phyloP scores from a whole-genome alignment of 2,329 filamentous ascomycete species.

The Diaporthe helianthi region DNA sequence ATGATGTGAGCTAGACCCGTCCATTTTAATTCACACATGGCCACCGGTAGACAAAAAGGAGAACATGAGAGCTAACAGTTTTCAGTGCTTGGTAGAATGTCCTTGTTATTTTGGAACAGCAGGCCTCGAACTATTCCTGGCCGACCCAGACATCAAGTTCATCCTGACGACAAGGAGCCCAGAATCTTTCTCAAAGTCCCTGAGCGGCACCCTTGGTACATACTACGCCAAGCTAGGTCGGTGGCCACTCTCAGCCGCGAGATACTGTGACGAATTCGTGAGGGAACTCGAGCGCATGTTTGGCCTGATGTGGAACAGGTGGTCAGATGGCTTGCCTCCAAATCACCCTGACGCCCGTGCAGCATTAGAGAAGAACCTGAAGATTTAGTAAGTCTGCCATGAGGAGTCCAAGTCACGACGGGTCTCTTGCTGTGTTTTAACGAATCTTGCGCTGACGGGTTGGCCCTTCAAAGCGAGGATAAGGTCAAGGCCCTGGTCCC shows the following conservation, averaged over 20 bases:
- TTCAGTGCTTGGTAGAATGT: constrained; percentile 14
- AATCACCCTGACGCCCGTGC: constrained; percentile 9
- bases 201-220: neutral
- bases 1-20: neutral
- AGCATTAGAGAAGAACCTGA: constrained; percentile 11
- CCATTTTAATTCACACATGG: neutral
- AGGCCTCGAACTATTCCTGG: constrained; percentile 9
- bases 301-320: constrained; percentile 16
- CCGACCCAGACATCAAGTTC: constrained; percentile 19
- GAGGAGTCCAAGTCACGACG: too few species aligned
- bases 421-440: too few species aligned
- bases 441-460: neutral
- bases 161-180: constrained; percentile 10
- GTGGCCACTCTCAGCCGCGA: constrained; percentile 1
- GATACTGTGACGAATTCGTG: constrained; percentile 1
- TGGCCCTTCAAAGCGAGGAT: neutral
- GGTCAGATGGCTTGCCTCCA: constrained; percentile 14
- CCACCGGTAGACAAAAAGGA: neutral
- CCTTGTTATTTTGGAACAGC: constrained; percentile 19
- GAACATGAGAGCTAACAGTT: neutral
- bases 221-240: constrained; percentile 11
- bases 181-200: constrained; percentile 1
- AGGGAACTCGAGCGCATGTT: constrained; percentile 19
- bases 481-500: constrained; percentile 16
- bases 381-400: neutral